Evolutionary conservation across 306 rosid species (phyloP), one percentile per base, ranked within the genome.

Genomic region (Lathyrus sativus): DNA sequence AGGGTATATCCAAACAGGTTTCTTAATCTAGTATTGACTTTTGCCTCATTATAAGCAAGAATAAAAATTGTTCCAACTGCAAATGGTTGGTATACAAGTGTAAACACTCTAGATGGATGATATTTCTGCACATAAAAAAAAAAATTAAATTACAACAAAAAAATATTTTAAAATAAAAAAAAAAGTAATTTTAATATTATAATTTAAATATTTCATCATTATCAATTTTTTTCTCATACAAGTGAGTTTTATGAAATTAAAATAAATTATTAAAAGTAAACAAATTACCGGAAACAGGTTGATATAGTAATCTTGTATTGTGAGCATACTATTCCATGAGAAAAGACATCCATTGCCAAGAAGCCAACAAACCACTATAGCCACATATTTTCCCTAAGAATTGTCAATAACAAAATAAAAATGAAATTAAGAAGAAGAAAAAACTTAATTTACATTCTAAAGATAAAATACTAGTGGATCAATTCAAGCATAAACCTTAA

Each of bases 241-340:
- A 45, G 0, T 48, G 4, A 18, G 2, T 51, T 9, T 17, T 8
- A 3, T 14, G 45, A 24, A 26, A 4, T 7, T 49, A 7, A 50
- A 50, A 17, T 9, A 17, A 5, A 17, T 14, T 3, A 49, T 50
- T 50, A 17, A 3, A 8, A 17, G 4, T 50, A 50, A 9, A 50
- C 9, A 19, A 51, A 1, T 19, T 28, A 91, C 96, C 83, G 98
- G 98, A 80, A 87, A 91, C 85, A 91, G 74, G 64, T 75, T 0
- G 4, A 7, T 62, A 50, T 87, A 89, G 77, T 89, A 91, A 81
- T 91, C 98, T 80, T 68, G 81, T 15, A 91, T 87, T 15, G 98
- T 91, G 0, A 91, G 82, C 96, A 91, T 91, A 75, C 98, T 91
- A 76, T 85, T 91, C 98, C 98, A 91, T 9, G 98, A 87, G 72